Conservation (phyloP, 495 filamentous ascomycete species). For the Clohesyomyces aquaticus region DNA sequence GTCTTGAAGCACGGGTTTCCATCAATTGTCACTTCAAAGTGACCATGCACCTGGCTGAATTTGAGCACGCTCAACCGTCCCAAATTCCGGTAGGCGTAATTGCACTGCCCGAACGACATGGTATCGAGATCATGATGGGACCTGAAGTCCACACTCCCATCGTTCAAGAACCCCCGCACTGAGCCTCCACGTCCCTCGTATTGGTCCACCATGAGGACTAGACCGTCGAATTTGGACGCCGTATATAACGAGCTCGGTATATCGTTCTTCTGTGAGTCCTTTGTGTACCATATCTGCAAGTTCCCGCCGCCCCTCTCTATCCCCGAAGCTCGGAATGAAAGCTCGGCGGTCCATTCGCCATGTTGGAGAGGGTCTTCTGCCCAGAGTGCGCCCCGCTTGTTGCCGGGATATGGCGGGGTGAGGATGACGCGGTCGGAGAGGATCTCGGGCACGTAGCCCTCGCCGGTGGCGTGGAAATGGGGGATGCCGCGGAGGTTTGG, state of each 20-base stretch:
- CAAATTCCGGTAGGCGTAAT: constrained; percentile 87
- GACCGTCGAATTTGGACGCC: constrained; percentile 78
- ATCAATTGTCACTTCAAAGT: constrained; percentile 80
- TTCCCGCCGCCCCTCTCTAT: constrained; percentile 86
- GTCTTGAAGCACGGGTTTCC: constrained; percentile 82
- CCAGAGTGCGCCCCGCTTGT: constrained; percentile 83
- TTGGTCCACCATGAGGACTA: constrained; percentile 84
- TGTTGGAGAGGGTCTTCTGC: constrained; percentile 54
- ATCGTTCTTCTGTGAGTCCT: constrained; percentile 66
- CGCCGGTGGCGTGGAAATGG: constrained; percentile 69
- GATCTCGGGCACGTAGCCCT: constrained; percentile 69
- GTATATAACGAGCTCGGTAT: constrained; percentile 80
- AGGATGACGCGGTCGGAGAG: constrained; percentile 91
- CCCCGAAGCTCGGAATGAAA: constrained; percentile 86
- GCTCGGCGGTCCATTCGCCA: constrained; percentile 73
- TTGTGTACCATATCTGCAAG: constrained; percentile 89
- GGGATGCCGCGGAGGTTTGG: constrained; percentile 60
- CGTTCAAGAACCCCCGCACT: constrained; percentile 90
- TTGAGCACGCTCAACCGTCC: constrained; percentile 79
- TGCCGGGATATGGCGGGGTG: constrained; percentile 86
- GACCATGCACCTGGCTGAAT: constrained; percentile 65
- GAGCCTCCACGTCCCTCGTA: constrained; percentile 74
- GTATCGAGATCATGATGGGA: constrained; percentile 76
- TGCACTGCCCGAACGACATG: constrained; percentile 91
- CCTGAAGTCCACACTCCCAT: constrained; percentile 81